phyloP scores from a whole-genome alignment of 2,329 filamentous ascomycete species.

The Ceratocystis destructans region DNA sequence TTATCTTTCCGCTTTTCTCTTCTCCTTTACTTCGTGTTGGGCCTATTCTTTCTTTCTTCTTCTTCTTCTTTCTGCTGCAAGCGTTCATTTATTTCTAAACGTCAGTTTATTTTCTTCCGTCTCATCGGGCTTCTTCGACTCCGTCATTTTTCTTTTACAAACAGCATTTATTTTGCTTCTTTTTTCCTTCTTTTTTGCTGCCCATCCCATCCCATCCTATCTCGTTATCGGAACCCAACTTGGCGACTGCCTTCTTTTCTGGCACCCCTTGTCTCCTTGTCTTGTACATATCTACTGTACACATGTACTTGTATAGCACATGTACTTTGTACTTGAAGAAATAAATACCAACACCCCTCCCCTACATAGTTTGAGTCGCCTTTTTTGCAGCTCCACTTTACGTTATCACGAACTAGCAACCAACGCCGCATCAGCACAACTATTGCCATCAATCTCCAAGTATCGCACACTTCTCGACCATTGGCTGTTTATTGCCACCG shows the following conservation, averaged over 20 bases:
- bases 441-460: not conserved
- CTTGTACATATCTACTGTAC: not conserved
- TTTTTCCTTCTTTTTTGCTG: not conserved
- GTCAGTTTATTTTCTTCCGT: not conserved
- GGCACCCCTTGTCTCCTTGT: constrained; percentile 2
- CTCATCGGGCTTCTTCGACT: not conserved
- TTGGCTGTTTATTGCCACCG: not conserved
- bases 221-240: constrained; percentile 5
- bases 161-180: not conserved
- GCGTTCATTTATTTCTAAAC: not conserved
- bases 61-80: not conserved
- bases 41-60: not conserved
- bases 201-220: constrained; percentile 3
- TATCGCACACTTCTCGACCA: too few species aligned
- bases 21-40: not conserved
- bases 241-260: not conserved
- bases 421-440: not conserved
- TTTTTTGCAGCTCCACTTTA: not conserved
- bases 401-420: not conserved
- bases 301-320: not conserved
- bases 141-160: not conserved
- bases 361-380: not conserved
- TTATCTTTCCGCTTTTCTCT: constrained; percentile 4
- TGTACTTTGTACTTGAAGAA: not conserved
- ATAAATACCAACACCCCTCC: constrained; percentile 6